Conservation (phyloP, 2,329 filamentous ascomycete species). For the Alternaria novae-zelandiae region DNA sequence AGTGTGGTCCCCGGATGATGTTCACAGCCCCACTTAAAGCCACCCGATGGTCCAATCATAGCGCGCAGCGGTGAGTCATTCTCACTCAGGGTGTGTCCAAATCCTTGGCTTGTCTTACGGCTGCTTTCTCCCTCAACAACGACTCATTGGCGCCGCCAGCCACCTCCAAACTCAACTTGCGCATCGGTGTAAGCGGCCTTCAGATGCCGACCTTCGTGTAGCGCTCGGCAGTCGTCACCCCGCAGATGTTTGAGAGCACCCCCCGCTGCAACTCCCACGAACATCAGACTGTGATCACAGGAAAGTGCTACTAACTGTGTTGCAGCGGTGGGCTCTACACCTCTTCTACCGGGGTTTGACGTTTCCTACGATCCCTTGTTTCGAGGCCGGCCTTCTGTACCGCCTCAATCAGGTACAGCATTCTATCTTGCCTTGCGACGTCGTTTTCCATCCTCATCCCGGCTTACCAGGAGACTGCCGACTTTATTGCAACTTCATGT, state of each 20-base stretch:
- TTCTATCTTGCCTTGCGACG: not conserved
- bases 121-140: not conserved
- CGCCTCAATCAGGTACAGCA: not conserved
- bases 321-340: not conserved
- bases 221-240: not conserved
- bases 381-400: not conserved
- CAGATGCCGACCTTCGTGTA: not conserved
- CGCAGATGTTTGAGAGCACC: not conserved
- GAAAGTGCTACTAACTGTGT: not conserved
- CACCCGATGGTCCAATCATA: constrained; percentile 5
- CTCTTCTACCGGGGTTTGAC: not conserved
- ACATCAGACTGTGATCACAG: not conserved
- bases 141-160: not conserved
- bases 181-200: not conserved
- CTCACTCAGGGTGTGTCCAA: constrained; percentile 16
- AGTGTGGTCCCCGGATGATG: not conserved
- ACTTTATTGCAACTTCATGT: not conserved
- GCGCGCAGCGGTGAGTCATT: constrained; percentile 21
- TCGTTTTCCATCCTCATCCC: not conserved
- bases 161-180: not conserved
- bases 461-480: not conserved
- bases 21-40: not conserved
- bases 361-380: not conserved
- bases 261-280: not conserved
- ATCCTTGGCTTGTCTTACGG: not conserved